Evolutionary conservation across 1,284 basidiomycete genomes (phyloP).

Genomic region (Microbotryomycetes sp.): DNA sequence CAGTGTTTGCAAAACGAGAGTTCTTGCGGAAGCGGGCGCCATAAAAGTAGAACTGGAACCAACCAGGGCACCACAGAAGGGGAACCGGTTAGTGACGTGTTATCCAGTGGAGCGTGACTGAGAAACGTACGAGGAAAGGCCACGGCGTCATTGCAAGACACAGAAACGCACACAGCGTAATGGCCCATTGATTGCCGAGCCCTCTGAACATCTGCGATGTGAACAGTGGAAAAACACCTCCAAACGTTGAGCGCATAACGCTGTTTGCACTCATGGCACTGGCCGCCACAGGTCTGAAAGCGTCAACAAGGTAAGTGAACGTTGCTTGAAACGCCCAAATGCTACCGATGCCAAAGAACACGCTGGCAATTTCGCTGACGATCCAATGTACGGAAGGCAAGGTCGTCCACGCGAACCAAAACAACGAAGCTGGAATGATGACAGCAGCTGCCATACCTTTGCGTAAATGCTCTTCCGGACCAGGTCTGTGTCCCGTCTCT

Average conservation of each 20-base stretch:
- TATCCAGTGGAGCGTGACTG: neutral
- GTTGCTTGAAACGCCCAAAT: slow-evolving; percentile 60
- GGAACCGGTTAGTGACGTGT: neutral
- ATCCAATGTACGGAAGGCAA: slow-evolving; percentile 63
- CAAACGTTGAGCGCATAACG: slow-evolving; percentile 59
- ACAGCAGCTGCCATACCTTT: slow-evolving; percentile 64
- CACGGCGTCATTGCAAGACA: slow-evolving; percentile 24
- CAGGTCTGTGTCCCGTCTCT: slow-evolving; percentile 47
- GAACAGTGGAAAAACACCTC: slow-evolving; percentile 47
- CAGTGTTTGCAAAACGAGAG: neutral
- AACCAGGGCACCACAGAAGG: neutral
- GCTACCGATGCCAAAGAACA: slow-evolving; percentile 49
- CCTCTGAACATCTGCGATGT: slow-evolving; percentile 26
- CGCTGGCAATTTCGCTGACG: slow-evolving; percentile 16
- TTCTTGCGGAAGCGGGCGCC: slow-evolving; percentile 3
- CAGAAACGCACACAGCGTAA: slow-evolving; percentile 23
- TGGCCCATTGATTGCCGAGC: slow-evolving; percentile 21
- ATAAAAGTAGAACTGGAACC: slow-evolving; percentile 28
- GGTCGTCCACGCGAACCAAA: slow-evolving; percentile 66
- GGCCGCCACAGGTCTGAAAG: slow-evolving; percentile 70
- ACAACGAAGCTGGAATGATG: slow-evolving; percentile 60
- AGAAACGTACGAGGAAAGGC: slow-evolving; percentile 20
- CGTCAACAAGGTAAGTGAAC: slow-evolving; percentile 56
- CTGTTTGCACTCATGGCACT: slow-evolving; percentile 69
- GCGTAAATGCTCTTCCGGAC: slow-evolving; percentile 62